Percentiles rank a stretch among this genome's conserved stretches.
phyloP scores from a whole-genome alignment of 139 green algal genomes.

The Volvox africanus region DNA sequence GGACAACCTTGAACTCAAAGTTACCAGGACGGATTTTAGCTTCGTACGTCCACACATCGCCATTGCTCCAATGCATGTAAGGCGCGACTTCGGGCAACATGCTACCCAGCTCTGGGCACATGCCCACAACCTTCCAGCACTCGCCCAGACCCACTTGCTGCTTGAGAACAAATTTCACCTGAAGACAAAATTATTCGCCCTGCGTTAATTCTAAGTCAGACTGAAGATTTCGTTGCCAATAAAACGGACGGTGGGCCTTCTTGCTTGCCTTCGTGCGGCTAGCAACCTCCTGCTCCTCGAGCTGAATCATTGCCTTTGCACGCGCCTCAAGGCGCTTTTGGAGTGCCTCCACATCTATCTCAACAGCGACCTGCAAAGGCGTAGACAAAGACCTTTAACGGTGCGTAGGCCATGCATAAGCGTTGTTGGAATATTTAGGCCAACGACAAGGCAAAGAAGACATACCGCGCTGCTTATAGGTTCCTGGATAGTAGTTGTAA shows the following conservation, averaged over 20 bases:
- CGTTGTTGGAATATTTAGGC: neutral
- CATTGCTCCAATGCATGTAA: slow-evolving; percentile 46
- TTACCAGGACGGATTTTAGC: slow-evolving; percentile 8
- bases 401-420: too few relatives aligned
- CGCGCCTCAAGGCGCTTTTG: slow-evolving; percentile 44
- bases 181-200: neutral
- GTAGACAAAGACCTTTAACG: too few relatives aligned
- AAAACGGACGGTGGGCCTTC: neutral
- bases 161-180: slow-evolving; percentile 45
- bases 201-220: neutral
- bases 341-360: slow-evolving; percentile 34
- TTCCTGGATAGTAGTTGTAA: neutral
- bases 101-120: slow-evolving; percentile 37
- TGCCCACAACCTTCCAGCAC: slow-evolving; percentile 48
- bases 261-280: slow-evolving; percentile 20
- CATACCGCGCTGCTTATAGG: neutral
- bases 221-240: neutral
- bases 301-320: slow-evolving; percentile 49
- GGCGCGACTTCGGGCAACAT: slow-evolving; percentile 48
- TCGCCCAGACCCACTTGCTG: slow-evolving; percentile 43
- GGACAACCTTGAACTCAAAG: slow-evolving; percentile 38
- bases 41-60: slow-evolving; percentile 48
- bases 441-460: neutral
- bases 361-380: neutral
- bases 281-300: slow-evolving; percentile 48